Conservation (phyloP, 2,329 filamentous ascomycete genomes). For the Fusarium chaquense region DNA sequence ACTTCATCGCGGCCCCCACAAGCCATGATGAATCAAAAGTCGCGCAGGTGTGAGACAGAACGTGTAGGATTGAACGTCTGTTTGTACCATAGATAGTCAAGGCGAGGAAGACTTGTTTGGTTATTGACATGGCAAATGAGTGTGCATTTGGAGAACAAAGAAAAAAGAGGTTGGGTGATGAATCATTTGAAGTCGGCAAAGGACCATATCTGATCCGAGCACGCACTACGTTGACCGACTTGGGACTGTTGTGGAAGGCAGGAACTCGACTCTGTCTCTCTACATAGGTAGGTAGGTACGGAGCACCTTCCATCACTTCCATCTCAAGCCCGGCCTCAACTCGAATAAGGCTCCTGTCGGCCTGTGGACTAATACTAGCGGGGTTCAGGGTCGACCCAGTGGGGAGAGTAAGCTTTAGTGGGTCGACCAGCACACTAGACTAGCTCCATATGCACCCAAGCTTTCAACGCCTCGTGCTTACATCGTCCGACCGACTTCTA, state of each 20-base stretch:
- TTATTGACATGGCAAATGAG: slow-evolving; percentile 9
- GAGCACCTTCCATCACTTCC: background rate
- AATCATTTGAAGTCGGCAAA: slow-evolving; percentile 5
- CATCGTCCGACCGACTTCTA: slow-evolving; percentile 15
- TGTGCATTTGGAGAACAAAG: slow-evolving; percentile 30
- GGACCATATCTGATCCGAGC: slow-evolving; percentile 36
- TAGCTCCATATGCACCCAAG: slow-evolving; percentile 1
- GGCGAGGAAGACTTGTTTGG: slow-evolving; percentile 19
- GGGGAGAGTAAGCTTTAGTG: slow-evolving; percentile 30
- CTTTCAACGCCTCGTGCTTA: slow-evolving; percentile 8
- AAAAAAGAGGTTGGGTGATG: slow-evolving; percentile 1
- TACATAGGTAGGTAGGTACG: too few relatives aligned
- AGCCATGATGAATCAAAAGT: slow-evolving; percentile 35
- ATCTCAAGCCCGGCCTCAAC: background rate
- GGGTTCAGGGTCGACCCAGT: slow-evolving; percentile 23
- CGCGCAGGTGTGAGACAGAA: slow-evolving; percentile 38
- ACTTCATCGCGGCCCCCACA: slow-evolving; percentile 32
- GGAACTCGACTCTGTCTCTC: background rate
- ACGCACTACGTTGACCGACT: slow-evolving; percentile 18
- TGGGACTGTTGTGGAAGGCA: background rate
- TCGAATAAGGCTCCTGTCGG: slow-evolving; percentile 16
- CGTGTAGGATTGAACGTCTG: background rate
- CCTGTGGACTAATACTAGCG: slow-evolving; percentile 7
- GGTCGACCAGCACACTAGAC: slow-evolving; percentile 9
- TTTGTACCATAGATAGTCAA: background rate